Evolutionary conservation across 257 asterid genomes (phyloP).

Genomic region (Fraxinus pennsylvanica): DNA sequence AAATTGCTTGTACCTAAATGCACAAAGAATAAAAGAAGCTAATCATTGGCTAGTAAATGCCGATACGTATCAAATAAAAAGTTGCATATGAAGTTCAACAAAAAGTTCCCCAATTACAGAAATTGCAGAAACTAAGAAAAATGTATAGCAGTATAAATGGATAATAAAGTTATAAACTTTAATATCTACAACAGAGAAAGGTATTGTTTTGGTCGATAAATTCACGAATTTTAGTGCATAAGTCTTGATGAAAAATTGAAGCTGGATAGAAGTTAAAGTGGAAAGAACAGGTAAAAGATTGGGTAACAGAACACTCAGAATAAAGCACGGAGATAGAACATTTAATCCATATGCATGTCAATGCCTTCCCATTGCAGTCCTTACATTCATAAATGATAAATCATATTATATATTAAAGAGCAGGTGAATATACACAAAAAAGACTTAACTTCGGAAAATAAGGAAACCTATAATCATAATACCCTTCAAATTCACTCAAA

Average conservation of each 20-base stretch:
- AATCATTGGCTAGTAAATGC: constrained; percentile 10
- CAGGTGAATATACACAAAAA: neutral
- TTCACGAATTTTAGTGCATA: too few relatives aligned
- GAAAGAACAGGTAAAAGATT: neutral
- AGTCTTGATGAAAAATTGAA: neutral
- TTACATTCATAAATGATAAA: neutral
- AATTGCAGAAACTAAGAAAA: neutral
- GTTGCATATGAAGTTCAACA: neutral
- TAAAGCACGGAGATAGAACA: neutral
- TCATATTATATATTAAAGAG: neutral
- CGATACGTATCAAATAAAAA: constrained; percentile 5
- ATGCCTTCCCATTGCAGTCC: neutral
- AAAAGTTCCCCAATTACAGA: neutral
- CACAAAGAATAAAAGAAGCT: neutral
- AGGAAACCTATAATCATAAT: neutral
- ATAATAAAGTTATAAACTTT: neutral
- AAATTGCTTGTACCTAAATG: constrained; percentile 75
- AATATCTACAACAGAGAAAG: neutral
- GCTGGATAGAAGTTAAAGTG: neutral
- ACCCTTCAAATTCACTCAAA: neutral
- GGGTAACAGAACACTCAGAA: neutral
- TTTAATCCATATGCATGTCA: neutral
- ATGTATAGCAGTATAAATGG: neutral
- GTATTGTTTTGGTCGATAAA: neutral
- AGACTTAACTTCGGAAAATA: neutral